These are phyloP conservation scores for Fomitopsis pinicola DNA, from an alignment of 1,284 basidiomycete species.

Conservation along the genomic window DNA sequence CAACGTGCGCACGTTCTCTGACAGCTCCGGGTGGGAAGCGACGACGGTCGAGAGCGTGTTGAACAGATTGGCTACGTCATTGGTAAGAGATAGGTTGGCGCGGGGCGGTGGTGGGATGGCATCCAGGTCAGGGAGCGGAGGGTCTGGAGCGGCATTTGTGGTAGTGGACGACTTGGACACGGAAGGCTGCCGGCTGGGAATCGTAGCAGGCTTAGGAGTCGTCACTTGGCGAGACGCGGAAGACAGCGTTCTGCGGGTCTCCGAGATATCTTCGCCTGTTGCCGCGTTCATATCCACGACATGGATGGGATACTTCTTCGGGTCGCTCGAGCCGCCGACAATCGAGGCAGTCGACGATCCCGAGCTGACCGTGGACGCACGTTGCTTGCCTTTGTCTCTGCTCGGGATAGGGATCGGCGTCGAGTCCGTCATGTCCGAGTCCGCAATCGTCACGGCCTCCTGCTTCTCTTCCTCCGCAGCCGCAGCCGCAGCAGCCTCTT, in stretches of 20 bases:
- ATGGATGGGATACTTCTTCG: conserved; percentile 58
- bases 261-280: conserved; percentile 14
- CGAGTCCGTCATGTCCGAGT: conserved; percentile 14
- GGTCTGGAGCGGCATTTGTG: conserved; percentile 34
- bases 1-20: conserved; percentile 60
- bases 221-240: conserved; percentile 13
- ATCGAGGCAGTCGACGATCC: conserved; percentile 51
- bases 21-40: conserved; percentile 63
- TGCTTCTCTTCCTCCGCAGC: conserved; percentile 4
- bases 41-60: conserved; percentile 49
- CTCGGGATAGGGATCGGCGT: conserved; percentile 27
- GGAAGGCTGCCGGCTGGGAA: neutral
- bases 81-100: conserved; percentile 45
- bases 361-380: conserved; percentile 18
- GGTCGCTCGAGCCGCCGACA: conserved; percentile 44
- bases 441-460: conserved; percentile 13
- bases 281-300: conserved; percentile 30
- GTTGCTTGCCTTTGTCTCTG: conserved; percentile 55
- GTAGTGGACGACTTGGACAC: conserved; percentile 15
- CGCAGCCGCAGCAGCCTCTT: conserved; percentile 1
- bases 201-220: conserved; percentile 6
- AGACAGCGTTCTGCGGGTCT: conserved; percentile 6
- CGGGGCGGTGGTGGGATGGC: conserved; percentile 17
- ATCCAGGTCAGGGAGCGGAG: conserved; percentile 52
- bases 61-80: conserved; percentile 60